Evolutionary conservation across 2,329 filamentous ascomycete species (phyloP), one percentile per base, ranked within the genome.

Genomic region (Penicillium glabrum): DNA sequence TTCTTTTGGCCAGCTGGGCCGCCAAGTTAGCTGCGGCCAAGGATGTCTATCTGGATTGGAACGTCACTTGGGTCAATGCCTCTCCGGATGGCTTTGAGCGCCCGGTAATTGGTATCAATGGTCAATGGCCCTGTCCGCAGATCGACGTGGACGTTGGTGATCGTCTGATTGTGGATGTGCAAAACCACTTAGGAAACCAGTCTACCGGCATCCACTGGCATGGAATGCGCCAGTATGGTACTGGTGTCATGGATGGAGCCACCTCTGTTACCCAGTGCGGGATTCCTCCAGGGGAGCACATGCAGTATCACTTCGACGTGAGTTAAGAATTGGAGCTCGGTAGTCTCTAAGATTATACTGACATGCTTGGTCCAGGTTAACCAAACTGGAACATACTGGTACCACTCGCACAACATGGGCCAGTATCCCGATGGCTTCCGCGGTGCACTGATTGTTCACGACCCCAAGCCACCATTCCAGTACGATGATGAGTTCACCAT

Each of bases 371-470:
- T 69, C 61, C 39, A 83, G 80, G 67, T 80, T 14, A 69, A 85
- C 48, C 88, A 90, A 75, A 81, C 86, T 0, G 89, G 89, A 27
- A 90, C 88, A 1, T 92, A 90, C 72, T 92, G 89, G 89, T 93
- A 92, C 63, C 88, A 91, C 69, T 88, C 86, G 5, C 88, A 91
- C 68, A 80, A 81, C 23, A 79, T 80, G 59, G 86, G 82, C 24
- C 87, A 89, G 69, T 90, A 90, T 60, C 87, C 88, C 1, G 88
- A 91, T 69, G 88, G 88, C 11, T 77, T 89, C 6, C 80, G 87
- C 23, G 86, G 82, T 0, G 81, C 87, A 1, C 72, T 90, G 31
- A 82, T 90, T 53, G 77, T 90, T 21, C 83, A 89, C 49, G 87
- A 90, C 66, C 81, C 81, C 1, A 69, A 83, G 0, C 77, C 79